A percentile compares a stretch with the other conserved stretches of the same genome.
These are phyloP conservation scores for Athelia psychrophila DNA, from an alignment of 1,284 basidiomycete species.

Conservation along the genomic window DNA sequence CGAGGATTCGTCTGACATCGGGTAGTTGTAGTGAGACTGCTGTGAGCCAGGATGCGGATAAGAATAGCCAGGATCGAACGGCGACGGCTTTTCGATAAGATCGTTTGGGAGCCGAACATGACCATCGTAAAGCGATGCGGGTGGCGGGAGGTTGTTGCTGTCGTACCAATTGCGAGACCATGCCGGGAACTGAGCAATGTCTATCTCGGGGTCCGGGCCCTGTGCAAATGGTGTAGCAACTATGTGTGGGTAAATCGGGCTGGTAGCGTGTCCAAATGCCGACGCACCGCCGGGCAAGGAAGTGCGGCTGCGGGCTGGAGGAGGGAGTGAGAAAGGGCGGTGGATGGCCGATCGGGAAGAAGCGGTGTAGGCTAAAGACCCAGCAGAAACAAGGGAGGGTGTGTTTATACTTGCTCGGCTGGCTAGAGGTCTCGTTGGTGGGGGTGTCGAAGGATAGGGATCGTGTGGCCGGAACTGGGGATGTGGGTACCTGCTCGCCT, in stretches of 20 bases:
- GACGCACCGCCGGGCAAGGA: background rate
- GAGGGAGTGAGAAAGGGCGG: slow-evolving; percentile 50
- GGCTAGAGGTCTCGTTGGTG: slow-evolving; percentile 34
- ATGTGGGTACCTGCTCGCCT: slow-evolving; percentile 28
- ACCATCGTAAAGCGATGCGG: slow-evolving; percentile 26
- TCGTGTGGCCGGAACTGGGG: slow-evolving; percentile 21
- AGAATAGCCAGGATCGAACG: slow-evolving; percentile 37
- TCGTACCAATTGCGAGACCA: slow-evolving; percentile 62
- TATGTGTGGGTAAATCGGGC: slow-evolving; percentile 15
- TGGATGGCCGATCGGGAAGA: slow-evolving; percentile 14
- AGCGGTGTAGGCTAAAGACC: slow-evolving; percentile 25
- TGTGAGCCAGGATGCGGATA: slow-evolving; percentile 10
- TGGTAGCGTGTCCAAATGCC: slow-evolving; percentile 13
- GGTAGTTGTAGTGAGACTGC: slow-evolving; percentile 13
- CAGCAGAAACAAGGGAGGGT: slow-evolving; percentile 47
- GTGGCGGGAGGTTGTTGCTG: slow-evolving; percentile 18
- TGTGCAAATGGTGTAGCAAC: slow-evolving; percentile 8
- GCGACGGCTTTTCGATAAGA: slow-evolving; percentile 23
- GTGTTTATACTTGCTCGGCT: slow-evolving; percentile 34
- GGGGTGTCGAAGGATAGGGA: slow-evolving; percentile 24
- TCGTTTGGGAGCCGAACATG: slow-evolving; percentile 20
- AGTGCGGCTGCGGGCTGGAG: slow-evolving; percentile 14
- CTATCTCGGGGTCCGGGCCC: slow-evolving; percentile 39
- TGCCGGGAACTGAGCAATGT: slow-evolving; percentile 58
- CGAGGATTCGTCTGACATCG: slow-evolving; percentile 30